A percentile compares a stretch with the other conserved stretches of the same genome.
Evolutionary conservation across 1,284 basidiomycete species (phyloP).

Genomic region (Lentinula novae-zelandiae): DNA sequence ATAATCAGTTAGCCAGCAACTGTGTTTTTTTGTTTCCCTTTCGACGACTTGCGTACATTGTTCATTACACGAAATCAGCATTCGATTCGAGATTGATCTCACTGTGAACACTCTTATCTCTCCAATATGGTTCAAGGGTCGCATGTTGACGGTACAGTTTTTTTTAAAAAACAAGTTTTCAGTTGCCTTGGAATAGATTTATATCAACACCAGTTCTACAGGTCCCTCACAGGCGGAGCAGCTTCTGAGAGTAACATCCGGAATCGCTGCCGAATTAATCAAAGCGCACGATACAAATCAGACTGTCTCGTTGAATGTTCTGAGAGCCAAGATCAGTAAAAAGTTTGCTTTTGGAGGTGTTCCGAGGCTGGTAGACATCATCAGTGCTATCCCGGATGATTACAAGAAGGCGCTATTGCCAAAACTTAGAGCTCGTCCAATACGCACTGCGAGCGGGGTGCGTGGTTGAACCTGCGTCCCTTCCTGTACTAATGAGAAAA

Average conservation of each 20-base stretch:
- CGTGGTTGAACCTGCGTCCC: constrained; percentile 22
- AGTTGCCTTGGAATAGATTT: not conserved
- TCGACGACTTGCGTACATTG: no score
- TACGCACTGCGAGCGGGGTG: constrained; percentile 96
- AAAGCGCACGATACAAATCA: constrained; percentile 79
- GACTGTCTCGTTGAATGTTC: constrained; percentile 82
- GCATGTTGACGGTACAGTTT: not conserved
- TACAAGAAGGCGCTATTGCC: constrained; percentile 91
- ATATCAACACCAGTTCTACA: constrained; percentile 22
- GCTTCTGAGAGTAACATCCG: constrained; percentile 88
- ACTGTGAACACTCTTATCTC: not conserved
- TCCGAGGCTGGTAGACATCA: constrained; percentile 94
- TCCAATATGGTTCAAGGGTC: constrained; percentile 6
- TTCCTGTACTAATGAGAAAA: constrained; percentile 3
- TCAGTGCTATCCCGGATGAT: constrained; percentile 97
- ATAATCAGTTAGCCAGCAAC: no score
- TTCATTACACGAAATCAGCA: not conserved
- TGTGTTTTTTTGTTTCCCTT: no score
- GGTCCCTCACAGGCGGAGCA: constrained; percentile 87
- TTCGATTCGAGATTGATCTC: not conserved
- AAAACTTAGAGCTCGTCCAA: constrained; percentile 90
- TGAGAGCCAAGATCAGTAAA: constrained; percentile 88
- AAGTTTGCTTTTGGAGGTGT: constrained; percentile 85
- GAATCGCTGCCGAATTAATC: constrained; percentile 93
- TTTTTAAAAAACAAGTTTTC: not conserved